Conservation (phyloP, 2,329 filamentous ascomycete species). For the Fusarium anguioides region DNA sequence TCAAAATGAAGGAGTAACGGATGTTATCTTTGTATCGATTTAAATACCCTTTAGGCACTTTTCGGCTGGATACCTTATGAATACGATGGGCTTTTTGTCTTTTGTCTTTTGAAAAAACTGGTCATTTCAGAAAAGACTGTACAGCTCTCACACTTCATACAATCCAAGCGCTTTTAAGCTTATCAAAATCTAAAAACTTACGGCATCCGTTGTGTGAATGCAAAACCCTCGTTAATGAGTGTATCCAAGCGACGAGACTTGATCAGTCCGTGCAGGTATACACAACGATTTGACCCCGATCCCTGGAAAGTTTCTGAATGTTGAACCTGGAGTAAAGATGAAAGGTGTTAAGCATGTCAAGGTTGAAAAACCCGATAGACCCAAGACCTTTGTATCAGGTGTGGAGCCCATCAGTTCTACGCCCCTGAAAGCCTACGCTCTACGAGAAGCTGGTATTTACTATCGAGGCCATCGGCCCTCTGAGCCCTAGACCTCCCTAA, state of each 20-base stretch:
- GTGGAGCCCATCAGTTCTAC: not conserved
- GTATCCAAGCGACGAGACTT: not conserved
- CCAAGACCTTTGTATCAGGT: too few species aligned
- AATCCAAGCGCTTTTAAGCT: too few species aligned
- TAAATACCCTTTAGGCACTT: constrained; percentile 38
- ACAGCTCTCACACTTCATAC: not conserved
- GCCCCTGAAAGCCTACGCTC: too few species aligned
- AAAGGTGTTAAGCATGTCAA: too few species aligned
- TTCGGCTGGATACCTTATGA: constrained; percentile 22
- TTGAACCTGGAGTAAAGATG: not conserved
- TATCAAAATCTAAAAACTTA: not conserved
- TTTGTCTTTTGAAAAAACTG: not conserved
- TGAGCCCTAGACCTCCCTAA: too few species aligned
- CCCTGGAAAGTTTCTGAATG: not conserved
- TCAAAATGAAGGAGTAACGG: constrained; percentile 69
- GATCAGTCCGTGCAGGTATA: not conserved
- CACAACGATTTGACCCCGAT: too few species aligned
- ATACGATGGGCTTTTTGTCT: constrained; percentile 16
- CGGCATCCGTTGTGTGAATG: not conserved
- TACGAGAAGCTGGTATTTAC: not conserved
- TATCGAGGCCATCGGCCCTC: not conserved
- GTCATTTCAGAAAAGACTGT: constrained; percentile 2
- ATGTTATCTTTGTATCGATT: constrained; percentile 30
- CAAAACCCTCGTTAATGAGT: not conserved
- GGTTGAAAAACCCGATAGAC: too few species aligned